These are phyloP conservation scores for Rosa chinensis DNA, from an alignment of 306 rosid species.

Conservation along the genomic window DNA sequence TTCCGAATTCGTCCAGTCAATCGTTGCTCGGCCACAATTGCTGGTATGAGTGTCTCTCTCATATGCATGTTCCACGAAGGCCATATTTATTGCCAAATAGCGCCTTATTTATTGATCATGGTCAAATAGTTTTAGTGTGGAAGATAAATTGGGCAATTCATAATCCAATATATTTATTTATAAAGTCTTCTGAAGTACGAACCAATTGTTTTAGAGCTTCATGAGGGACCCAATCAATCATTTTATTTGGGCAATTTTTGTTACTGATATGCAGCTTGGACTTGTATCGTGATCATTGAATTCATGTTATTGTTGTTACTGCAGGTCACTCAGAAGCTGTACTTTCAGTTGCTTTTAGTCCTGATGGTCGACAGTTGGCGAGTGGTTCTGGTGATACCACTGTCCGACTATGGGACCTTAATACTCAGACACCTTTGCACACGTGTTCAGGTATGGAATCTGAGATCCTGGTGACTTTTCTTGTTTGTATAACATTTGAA, in stretches of 20 bases:
- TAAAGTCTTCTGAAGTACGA: background rate
- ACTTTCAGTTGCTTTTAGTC: slow-evolving; percentile 82
- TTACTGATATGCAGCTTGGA: background rate
- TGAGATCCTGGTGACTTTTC: slow-evolving; percentile 21
- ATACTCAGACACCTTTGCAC: slow-evolving; percentile 79
- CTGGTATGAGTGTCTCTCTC: slow-evolving; percentile 52
- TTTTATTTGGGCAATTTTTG: background rate
- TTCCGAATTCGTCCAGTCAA: slow-evolving; percentile 79
- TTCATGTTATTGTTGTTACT: background rate
- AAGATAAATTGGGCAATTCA: background rate
- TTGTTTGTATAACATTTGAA: slow-evolving; percentile 5
- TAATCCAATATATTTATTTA: background rate
- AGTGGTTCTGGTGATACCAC: slow-evolving; percentile 98
- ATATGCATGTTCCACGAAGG: background rate
- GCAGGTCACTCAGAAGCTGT: slow-evolving; percentile 92
- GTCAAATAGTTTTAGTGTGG: background rate
- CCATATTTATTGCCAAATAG: background rate
- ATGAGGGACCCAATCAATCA: background rate
- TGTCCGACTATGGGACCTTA: slow-evolving; percentile 88
- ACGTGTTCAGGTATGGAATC: slow-evolving; percentile 79
- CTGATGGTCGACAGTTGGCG: slow-evolving; percentile 86
- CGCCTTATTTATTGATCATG: background rate
- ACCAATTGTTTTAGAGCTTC: background rate
- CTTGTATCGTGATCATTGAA: background rate
- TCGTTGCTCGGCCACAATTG: slow-evolving; percentile 91